A percentile compares a stretch with the other conserved stretches of the same genome.
Conservation (phyloP, 257 asterid genomes). For the Perilla frutescens region DNA sequence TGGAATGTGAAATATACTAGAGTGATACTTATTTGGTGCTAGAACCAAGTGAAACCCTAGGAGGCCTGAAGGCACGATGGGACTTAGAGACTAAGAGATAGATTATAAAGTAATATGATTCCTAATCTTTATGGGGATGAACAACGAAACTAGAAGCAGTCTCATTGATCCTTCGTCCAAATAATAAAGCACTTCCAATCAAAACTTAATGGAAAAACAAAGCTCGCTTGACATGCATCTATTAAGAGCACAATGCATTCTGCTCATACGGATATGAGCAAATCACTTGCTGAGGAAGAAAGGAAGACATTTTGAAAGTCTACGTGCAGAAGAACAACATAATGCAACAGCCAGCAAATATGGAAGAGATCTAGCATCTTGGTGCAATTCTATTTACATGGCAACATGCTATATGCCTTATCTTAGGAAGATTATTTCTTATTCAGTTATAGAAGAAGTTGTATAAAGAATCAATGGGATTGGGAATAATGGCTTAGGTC, state of each 20-base stretch:
- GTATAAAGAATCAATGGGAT: not conserved
- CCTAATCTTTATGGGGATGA: not conserved
- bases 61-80: not conserved
- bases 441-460: not conserved
- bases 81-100: not conserved
- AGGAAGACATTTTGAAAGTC: not conserved
- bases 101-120: not conserved
- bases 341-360: not conserved
- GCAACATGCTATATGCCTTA: constrained; percentile 11
- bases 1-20: constrained; percentile 11
- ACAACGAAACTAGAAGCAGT: not conserved
- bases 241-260: not conserved
- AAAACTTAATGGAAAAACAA: not conserved
- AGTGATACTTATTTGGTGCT: constrained; percentile 8
- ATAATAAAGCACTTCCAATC: not conserved
- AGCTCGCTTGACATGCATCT: not conserved
- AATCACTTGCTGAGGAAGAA: not conserved
- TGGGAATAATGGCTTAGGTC: not conserved
- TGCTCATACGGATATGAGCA: not conserved
- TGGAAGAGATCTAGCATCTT: not conserved
- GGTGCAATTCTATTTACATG: not conserved
- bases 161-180: not conserved
- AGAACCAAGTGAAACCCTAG: constrained; percentile 2
- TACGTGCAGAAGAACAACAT: not conserved
- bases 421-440: not conserved